These are phyloP conservation scores for Pinus tabuliformis DNA, from an alignment of 75 land plant genomes.

Conservation along the genomic window DNA sequence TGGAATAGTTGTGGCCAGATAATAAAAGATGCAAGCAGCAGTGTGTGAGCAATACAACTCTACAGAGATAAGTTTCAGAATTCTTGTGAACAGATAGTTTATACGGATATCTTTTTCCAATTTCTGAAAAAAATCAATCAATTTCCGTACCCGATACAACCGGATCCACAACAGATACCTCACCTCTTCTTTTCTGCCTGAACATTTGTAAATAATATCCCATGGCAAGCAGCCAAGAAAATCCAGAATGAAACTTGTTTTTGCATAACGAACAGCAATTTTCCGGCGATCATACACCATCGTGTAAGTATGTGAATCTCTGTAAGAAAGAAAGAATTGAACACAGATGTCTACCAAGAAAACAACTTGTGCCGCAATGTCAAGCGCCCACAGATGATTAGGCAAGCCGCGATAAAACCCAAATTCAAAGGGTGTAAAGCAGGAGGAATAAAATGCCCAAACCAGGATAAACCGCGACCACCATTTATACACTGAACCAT, in stretches of 20 bases:
- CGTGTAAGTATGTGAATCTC: constrained; percentile 57
- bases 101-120: constrained; percentile 80
- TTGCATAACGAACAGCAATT: constrained; percentile 64
- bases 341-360: constrained; percentile 62
- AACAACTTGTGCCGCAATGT: constrained; percentile 61
- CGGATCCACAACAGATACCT: constrained; percentile 83
- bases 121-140: constrained; percentile 45
- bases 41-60: constrained; percentile 94
- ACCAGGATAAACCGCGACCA: constrained; percentile 64
- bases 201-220: constrained; percentile 60
- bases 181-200: constrained; percentile 63
- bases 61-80: constrained; percentile 73
- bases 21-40: constrained; percentile 90
- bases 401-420: constrained; percentile 79
- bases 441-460: constrained; percentile 74
- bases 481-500: constrained; percentile 27
- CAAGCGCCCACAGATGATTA: constrained; percentile 44
- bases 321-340: constrained; percentile 61
- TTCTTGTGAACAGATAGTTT: constrained; percentile 73
- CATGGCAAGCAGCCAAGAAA: constrained; percentile 74
- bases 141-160: constrained; percentile 52
- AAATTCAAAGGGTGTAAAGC: constrained; percentile 80
- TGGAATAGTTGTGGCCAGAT: constrained; percentile 80
- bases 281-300: constrained; percentile 36
- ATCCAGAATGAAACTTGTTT: constrained; percentile 52